These are phyloP conservation scores for Bocquillonia castaneifolia DNA, from an alignment of 441 rosid species.

Conservation along the genomic window DNA sequence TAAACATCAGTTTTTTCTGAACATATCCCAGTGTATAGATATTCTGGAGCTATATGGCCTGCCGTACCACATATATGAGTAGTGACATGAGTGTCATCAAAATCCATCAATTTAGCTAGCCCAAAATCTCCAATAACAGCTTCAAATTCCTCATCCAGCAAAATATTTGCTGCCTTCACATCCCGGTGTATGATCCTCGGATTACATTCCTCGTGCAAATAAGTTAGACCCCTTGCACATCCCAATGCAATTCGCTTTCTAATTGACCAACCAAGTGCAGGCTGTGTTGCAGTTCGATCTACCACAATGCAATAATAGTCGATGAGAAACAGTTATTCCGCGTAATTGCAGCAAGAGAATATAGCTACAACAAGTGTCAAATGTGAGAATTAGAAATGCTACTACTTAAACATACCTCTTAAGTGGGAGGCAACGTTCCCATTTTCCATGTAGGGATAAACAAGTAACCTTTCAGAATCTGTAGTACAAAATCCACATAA, in stretches of 20 bases:
- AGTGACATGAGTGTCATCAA: conserved; percentile 80
- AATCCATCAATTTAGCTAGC: conserved; percentile 76
- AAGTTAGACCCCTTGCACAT: conserved; percentile 75
- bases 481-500: conserved; percentile 90
- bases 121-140: conserved; percentile 91
- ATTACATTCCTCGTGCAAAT: conserved; percentile 80
- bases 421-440: conserved; percentile 91
- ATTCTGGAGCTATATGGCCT: conserved; percentile 83
- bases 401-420: conserved; percentile 47
- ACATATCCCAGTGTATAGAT: conserved; percentile 75
- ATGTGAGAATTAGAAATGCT: not conserved
- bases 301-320: conserved; percentile 20
- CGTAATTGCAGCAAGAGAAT: not conserved
- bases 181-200: conserved; percentile 86
- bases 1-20: conserved; percentile 89
- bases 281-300: conserved; percentile 64
- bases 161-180: conserved; percentile 85
- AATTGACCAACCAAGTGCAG: conserved; percentile 72
- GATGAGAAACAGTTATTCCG: too few species aligned
- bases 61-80: conserved; percentile 79
- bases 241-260: conserved; percentile 75
- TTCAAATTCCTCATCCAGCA: conserved; percentile 78
- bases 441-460: conserved; percentile 92
- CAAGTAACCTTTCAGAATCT: conserved; percentile 79
- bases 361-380: not conserved